Percentiles rank a stretch among this genome's conserved stretches.
phyloP scores from a whole-genome alignment of 805 yeast genomes.

The Vanderwaltozyma polyspora region DNA sequence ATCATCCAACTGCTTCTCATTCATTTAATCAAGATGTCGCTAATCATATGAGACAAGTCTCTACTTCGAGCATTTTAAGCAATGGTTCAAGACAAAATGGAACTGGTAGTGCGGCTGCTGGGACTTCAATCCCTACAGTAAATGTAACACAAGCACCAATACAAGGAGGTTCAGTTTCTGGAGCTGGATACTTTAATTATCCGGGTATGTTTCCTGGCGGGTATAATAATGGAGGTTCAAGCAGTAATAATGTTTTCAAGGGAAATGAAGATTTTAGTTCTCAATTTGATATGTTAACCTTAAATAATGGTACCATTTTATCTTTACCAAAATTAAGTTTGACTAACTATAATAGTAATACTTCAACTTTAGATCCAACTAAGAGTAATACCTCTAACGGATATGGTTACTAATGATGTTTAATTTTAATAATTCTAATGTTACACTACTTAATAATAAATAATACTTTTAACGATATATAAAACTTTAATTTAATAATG shows the following conservation, averaged over 20 bases:
- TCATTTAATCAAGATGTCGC: constrained; percentile 13
- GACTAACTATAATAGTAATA: constrained; percentile 13
- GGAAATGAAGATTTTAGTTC: constrained; percentile 18
- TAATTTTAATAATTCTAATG: too few relatives aligned
- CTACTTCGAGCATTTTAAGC: constrained; percentile 24
- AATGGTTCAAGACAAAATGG: constrained; percentile 21
- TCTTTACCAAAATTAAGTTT: constrained; percentile 25
- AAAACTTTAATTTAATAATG: too few relatives aligned
- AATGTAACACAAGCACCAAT: neutral
- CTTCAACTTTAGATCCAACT: neutral
- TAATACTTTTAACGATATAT: too few relatives aligned
- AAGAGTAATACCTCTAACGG: neutral
- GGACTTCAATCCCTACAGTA: neutral
- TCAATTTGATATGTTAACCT: constrained; percentile 20
- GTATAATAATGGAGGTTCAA: neutral
- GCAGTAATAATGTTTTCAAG: constrained; percentile 7
- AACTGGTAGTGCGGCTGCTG: constrained; percentile 3
- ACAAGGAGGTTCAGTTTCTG: neutral
- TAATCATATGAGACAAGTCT: constrained; percentile 22
- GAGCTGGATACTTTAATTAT: constrained; percentile 16
- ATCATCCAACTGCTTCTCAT: constrained; percentile 14
- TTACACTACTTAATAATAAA: too few relatives aligned
- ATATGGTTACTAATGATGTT: neutral
- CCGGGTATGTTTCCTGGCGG: constrained; percentile 24
- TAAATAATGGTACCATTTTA: constrained; percentile 21